phyloP scores from a whole-genome alignment of 2,329 filamentous ascomycete genomes.

The Anisogramma anomala region DNA sequence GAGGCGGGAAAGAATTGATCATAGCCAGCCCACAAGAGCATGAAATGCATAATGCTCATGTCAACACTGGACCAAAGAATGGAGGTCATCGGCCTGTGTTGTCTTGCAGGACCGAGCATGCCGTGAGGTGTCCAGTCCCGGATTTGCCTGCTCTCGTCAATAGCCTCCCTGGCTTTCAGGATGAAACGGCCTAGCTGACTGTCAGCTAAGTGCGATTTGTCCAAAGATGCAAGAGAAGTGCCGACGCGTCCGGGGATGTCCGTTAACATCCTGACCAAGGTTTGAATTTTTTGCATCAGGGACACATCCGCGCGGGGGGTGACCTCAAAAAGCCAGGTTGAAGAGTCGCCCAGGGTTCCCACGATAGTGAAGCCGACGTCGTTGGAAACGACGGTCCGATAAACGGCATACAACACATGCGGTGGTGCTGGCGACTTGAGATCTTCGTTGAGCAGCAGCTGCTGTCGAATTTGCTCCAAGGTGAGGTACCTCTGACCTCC shows the following conservation, averaged over 20 bases:
- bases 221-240: constrained; percentile 17
- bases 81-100: constrained; percentile 7
- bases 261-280: constrained; percentile 42
- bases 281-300: constrained; percentile 37
- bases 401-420: constrained; percentile 55
- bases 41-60: constrained; percentile 49
- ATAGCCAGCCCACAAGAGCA: constrained; percentile 56
- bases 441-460: constrained; percentile 28
- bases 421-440: constrained; percentile 30
- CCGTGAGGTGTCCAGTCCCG: constrained; percentile 41
- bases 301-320: constrained; percentile 42
- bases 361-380: constrained; percentile 49
- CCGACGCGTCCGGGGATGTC: constrained; percentile 23
- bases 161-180: constrained; percentile 34
- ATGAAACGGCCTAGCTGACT: constrained; percentile 34
- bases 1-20: constrained; percentile 40
- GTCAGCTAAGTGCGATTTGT: constrained; percentile 13
- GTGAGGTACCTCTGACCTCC: constrained; percentile 34
- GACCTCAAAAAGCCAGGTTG: constrained; percentile 51
- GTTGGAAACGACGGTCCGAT: constrained; percentile 49
- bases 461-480: constrained; percentile 38
- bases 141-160: constrained; percentile 38
- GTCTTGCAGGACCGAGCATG: constrained; percentile 30
- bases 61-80: constrained; percentile 37
- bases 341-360: constrained; percentile 36